Evolutionary conservation across 202 grass and related monocot species (phyloP), one percentile per base, ranked within the genome.

Genomic region (Setaria italica): DNA sequence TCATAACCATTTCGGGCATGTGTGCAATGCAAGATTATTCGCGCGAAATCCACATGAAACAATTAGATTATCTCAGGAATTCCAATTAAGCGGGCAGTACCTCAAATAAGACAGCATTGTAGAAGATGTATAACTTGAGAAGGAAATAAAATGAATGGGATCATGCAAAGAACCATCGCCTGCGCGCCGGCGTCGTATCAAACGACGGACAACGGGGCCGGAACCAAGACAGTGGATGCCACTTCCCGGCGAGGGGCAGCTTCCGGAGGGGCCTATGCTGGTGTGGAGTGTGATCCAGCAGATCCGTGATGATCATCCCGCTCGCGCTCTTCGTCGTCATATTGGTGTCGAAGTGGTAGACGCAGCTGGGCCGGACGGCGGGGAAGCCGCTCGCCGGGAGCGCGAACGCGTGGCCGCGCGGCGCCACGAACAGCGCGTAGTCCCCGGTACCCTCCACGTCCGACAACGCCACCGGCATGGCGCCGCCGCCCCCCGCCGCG

Each of bases 401-500:
- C 42, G 84, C 84, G 56, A 86, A 72, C 12, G 75, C 84, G 55
- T 86, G 76, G 65, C 51, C 43, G 0, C 0, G 30, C 45, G 19
- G 13, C 43, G 66, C 55, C 29, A 85, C 29, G 66, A 79, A 86
- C 32, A 79, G 5, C 32, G 84, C 64, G 66, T 79, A 14, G 66
- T 78, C 56, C 0, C 76, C 32, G 19, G 37, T 62, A 12, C 11
- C 13, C 13, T 0, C 20, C 55, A 72, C 32, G 3, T 0, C 1
- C 12, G 15, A 60, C 55, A 0, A 2, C 32, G 1, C 5, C 43
- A 34, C 76, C 56, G 84, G 76, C 79, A 43, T 32, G 63, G 19
- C 5, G 39, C 39, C 47, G 63, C 46, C 57, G 1, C 32, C 1
- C 20, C 29, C 83, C n/a, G 10, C 32, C 3, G 12, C 11, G 76